These are phyloP conservation scores for Coemansia sp. DNA, from an alignment of 192 early-diverging fungal species.

Conservation along the genomic window DNA sequence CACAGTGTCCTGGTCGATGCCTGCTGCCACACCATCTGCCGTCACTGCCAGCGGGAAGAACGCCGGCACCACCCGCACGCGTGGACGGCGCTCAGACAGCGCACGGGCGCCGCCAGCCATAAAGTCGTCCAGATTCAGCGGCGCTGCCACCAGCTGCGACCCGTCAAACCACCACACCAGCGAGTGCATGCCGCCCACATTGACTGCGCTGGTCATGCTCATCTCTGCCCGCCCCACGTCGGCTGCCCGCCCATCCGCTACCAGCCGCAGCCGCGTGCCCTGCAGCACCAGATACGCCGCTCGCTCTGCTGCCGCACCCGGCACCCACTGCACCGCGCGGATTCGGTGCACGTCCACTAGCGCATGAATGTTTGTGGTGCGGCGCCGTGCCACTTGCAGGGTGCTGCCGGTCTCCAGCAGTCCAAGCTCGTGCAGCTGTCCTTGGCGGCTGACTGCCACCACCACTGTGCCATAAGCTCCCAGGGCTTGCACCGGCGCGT, in stretches of 20 bases:
- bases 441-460: constrained; percentile 24
- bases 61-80: constrained; percentile 24
- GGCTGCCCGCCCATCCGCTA: constrained; percentile 7
- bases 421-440: constrained; percentile 30
- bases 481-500: constrained; percentile 3
- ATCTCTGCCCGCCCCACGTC: constrained; percentile 23
- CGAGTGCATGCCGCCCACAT: constrained; percentile 54
- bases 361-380: constrained; percentile 11
- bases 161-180: constrained; percentile 51
- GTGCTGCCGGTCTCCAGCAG: constrained; percentile 16
- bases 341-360: constrained; percentile 19
- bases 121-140: constrained; percentile 49
- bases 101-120: constrained; percentile 29
- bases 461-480: constrained; percentile 1
- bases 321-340: constrained; percentile 49
- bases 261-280: constrained; percentile 28
- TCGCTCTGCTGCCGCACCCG: constrained; percentile 35
- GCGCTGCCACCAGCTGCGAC: constrained; percentile 23
- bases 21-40: constrained; percentile 44
- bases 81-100: constrained; percentile 7
- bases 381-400: constrained; percentile 23
- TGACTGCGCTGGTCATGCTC: constrained; percentile 36
- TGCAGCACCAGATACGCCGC: constrained; percentile 41
- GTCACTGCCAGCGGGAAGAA: constrained; percentile 47
- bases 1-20: constrained; percentile 49